Evolutionary conservation across 768 basidiomycete genomes (phyloP).

Genomic region (Suillus lakei): DNA sequence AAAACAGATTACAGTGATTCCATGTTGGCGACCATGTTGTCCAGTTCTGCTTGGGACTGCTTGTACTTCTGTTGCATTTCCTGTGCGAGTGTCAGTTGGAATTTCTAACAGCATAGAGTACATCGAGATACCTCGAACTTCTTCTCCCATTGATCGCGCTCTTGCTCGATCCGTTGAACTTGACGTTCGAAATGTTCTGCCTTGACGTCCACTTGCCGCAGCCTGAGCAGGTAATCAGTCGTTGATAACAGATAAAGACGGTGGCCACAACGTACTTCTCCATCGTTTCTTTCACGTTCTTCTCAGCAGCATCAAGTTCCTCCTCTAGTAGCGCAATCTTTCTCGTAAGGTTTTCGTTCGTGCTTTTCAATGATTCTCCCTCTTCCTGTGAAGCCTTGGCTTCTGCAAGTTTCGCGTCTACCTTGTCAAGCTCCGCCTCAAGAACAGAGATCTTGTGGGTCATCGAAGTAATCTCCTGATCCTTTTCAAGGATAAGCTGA

Average conservation of each 20-base stretch:
- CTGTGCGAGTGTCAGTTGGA: constrained; percentile 42
- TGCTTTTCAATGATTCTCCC: constrained; percentile 69
- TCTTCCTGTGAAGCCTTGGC: constrained; percentile 70
- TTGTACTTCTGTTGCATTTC: constrained; percentile 74
- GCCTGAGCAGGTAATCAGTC: constrained; percentile 49
- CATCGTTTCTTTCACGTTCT: constrained; percentile 93
- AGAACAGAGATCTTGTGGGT: constrained; percentile 67
- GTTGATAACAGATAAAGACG: constrained; percentile 18
- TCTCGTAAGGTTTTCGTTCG: constrained; percentile 72
- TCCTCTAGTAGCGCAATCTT: constrained; percentile 95
- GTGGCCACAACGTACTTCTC: constrained; percentile 76
- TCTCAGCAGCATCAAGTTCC: constrained; percentile 94
- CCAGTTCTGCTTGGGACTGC: constrained; percentile 77
- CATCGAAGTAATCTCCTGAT: constrained; percentile 86
- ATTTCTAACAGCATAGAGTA: not conserved
- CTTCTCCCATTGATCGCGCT: constrained; percentile 92
- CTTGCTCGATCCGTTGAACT: constrained; percentile 83
- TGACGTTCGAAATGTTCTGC: constrained; percentile 98
- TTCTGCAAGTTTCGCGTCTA: constrained; percentile 67
- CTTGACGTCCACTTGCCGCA: constrained; percentile 97
- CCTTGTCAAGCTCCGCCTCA: constrained; percentile 71
- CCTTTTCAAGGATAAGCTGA: constrained; percentile 75
- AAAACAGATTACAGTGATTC: constrained; percentile 56
- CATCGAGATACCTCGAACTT: constrained; percentile 77
- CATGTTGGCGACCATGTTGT: constrained; percentile 82